phyloP scores from a whole-genome alignment of 192 early-diverging fungal genomes.

The Bifiguratus adelaidae region DNA sequence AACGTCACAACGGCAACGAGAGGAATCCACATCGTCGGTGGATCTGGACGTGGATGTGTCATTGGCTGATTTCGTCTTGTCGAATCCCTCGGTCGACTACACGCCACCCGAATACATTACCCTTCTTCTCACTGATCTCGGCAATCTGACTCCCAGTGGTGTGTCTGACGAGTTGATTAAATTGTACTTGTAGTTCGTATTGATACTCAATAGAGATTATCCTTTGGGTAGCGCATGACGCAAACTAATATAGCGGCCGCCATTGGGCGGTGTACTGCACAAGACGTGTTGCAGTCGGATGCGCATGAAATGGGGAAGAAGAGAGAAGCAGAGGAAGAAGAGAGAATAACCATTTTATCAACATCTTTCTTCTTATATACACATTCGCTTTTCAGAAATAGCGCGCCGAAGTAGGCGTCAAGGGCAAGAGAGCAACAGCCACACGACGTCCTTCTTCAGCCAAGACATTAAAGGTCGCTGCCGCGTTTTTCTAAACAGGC shows the following conservation, averaged over 20 bases:
- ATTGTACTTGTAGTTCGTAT: conserved; percentile 67
- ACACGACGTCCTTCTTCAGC: conserved; percentile 47
- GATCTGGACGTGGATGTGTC: not conserved
- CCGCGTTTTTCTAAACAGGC: conserved; percentile 48
- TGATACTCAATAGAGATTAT: too few species aligned
- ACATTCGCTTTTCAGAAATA: too few species aligned
- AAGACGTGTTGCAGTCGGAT: too few species aligned
- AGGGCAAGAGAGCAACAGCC: conserved; percentile 39
- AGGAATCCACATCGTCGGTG: not conserved
- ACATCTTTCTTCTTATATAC: too few species aligned
- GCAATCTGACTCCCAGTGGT: conserved; percentile 83
- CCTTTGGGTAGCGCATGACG: too few species aligned
- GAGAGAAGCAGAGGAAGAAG: too few species aligned
- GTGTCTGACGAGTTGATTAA: conserved; percentile 83
- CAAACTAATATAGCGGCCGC: too few species aligned
- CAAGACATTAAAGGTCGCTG: conserved; percentile 42
- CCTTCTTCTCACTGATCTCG: conserved; percentile 82
- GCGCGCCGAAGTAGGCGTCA: not conserved
- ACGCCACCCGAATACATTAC: conserved; percentile 89
- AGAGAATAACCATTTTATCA: too few species aligned
- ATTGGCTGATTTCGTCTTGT: conserved; percentile 20
- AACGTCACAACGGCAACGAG: conserved; percentile 10
- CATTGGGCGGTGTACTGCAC: too few species aligned
- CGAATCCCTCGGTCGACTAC: conserved; percentile 83
- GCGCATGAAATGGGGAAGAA: too few species aligned